phyloP scores from a whole-genome alignment of 345 rosid species.

The Isatis tinctoria region DNA sequence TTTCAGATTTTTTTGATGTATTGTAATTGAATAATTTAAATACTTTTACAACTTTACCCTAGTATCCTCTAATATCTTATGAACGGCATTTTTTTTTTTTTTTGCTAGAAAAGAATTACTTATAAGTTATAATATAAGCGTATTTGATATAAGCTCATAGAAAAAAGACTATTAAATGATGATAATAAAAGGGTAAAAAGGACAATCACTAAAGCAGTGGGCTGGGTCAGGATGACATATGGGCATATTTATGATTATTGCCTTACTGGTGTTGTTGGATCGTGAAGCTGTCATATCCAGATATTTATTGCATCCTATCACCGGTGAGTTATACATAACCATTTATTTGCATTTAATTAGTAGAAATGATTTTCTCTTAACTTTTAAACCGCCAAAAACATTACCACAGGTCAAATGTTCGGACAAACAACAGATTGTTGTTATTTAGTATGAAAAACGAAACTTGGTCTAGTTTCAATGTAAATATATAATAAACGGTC shows the following conservation, averaged over 20 bases:
- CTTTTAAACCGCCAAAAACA: neutral
- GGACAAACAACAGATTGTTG: no score
- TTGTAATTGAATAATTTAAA: no score
- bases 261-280: neutral
- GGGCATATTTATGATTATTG: conserved; percentile 8
- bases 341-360: neutral
- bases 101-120: no score
- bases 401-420: neutral
- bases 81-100: neutral
- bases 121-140: no score
- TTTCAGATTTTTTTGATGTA: neutral
- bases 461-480: no score
- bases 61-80: neutral
- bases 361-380: neutral
- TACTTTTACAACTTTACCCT: neutral
- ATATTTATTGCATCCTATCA: conserved; percentile 17
- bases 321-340: neutral
- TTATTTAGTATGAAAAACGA: no score
- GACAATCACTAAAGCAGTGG: neutral
- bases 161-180: neutral
- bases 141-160: neutral
- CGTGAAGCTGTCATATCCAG: conserved; percentile 9
- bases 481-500: no score
- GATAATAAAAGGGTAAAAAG: conserved; percentile 10
- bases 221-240: conserved; percentile 8